Percentiles rank a stretch among this genome's conserved stretches.
Evolutionary conservation across 2,329 filamentous ascomycete species (phyloP).

Genomic region (Setomelanomma holmii): DNA sequence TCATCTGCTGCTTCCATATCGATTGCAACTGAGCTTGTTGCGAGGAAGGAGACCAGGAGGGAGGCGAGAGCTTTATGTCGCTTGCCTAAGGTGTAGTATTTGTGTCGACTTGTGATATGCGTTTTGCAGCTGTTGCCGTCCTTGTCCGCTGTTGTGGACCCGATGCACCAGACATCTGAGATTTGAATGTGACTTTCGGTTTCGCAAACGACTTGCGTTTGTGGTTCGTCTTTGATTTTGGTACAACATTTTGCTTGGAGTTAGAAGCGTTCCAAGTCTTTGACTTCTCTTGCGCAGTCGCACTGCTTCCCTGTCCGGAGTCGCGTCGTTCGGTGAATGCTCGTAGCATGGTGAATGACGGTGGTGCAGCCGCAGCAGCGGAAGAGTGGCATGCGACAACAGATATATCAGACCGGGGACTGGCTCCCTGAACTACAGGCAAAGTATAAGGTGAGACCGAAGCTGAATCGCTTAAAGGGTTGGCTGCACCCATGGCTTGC

Average conservation of each 20-base stretch:
- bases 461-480: slow-evolving; percentile 17
- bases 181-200: slow-evolving; percentile 6
- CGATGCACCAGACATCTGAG: slow-evolving; percentile 7
- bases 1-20: slow-evolving; percentile 18
- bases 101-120: neutral
- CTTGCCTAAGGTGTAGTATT: slow-evolving; percentile 12
- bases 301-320: neutral
- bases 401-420: slow-evolving; percentile 10
- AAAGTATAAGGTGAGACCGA: slow-evolving; percentile 10
- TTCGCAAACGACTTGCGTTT: slow-evolving; percentile 5
- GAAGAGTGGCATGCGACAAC: neutral
- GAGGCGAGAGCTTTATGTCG: slow-evolving; percentile 22
- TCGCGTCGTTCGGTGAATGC: slow-evolving; percentile 5
- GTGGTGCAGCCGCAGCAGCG: neutral
- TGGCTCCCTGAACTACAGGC: neutral
- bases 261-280: slow-evolving; percentile 1
- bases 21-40: slow-evolving; percentile 22
- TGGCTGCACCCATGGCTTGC: slow-evolving; percentile 8
- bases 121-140: neutral
- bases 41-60: slow-evolving; percentile 24
- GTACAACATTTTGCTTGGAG: neutral
- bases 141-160: neutral
- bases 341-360: slow-evolving; percentile 5
- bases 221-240: slow-evolving; percentile 2
- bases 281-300: neutral